Evolutionary conservation across 1,284 basidiomycete genomes (phyloP), one percentile per base, ranked within the genome.

Genomic region (Microbotryomycetes sp.): DNA sequence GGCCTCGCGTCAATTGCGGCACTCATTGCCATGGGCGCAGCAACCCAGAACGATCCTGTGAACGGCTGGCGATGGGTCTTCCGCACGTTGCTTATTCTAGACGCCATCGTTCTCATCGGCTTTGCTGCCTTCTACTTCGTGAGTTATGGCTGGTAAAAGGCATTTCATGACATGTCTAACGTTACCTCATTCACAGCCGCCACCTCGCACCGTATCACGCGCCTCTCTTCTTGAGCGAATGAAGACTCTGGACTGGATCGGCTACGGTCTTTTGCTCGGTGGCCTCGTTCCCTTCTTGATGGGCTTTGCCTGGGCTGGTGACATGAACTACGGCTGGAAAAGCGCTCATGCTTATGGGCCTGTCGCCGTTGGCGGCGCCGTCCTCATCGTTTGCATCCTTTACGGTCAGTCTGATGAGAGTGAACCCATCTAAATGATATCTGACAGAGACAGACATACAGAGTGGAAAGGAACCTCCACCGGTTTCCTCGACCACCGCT

Each of bases 401-500:
- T 60, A 52, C 29, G 56, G 56, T 47, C 16, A 15, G n/a, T 41
- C 1, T 31, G 15, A 26, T 56, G 16, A 23, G 21, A 3, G 5
- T 24, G 4, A 4, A 27, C 16, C 24, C 23, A 26, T n/a, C 49
- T 51, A 28, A 51, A 18, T 7, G 11, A 1, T 0, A 27, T n/a
- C 28, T 1, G 0, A 18, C 31, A 26, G n/a, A n/a, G n/a, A n/a
- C n/a, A n/a, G n/a, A n/a, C 24, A 0, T 3, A n/a, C 48, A 51
- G 59, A 61, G 28, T 61, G 60, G 60, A 54, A 54, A 46, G 60
- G 60, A 15, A 61, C 60, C n/a, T 45, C 45, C 21, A 41, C 30
- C n/a, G 60, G 60, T 28, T 61, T 61, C 60, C 51, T 61, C 35
- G 56, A 61, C 55, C 60, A 61, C 56, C 56, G 56, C n/a, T 56